Base-by-base conservation (phyloP, 2,329 filamentous ascomycete species). In the Botrytis cinerea region DNA sequence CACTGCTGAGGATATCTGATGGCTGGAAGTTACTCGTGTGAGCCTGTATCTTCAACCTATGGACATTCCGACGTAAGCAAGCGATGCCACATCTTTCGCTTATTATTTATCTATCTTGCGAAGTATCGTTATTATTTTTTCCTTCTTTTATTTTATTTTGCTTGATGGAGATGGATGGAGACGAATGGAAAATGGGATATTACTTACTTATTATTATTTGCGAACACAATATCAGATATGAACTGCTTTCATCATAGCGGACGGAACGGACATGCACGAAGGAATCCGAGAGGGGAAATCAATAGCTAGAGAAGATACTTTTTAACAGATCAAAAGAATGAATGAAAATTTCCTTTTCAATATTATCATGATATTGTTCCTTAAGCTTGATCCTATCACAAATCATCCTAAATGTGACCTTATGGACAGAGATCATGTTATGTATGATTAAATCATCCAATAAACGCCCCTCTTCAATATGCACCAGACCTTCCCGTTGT, bases 301-400 rank as follows among this genome's bases (percentile, higher is more conserved):
- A 28, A 43, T 9, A 43, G n/a, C 38, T 32, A 57, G 38, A 20
- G 12, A 14, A 54, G 25, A 66, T 51, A 66, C n/a, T 57, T 5
- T 18, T 51, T 18, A 51, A 51, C n/a, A 40, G 25, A 28, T 18
- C 8, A 2, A 22, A 28, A 1, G 7, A 38, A 64, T 48, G 32
- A 71, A 64, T 71, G 4, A 72, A 67, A 59, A 45, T 67, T 45
- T 59, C 4, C 10, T 72, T 67, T 43, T 25, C 48, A 69, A 57
- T 43, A 57, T 25, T 51, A 16, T 25, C 32, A n/a, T 69, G 22
- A 32, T 69, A 12, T 57, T 73, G 28, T 28, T 22, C 18, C 12
- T 43, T 60, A 35, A 51, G 45, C 32, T 61, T 69, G 35, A 51
- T 61, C 25, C 60, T 73, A 69, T 54, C 54, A 73, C 51, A 20